A percentile compares a stretch with the other conserved stretches of the same genome.
Conservation (phyloP, 1,284 basidiomycete genomes). For the Cutaneotrichosporon curvatum region DNA sequence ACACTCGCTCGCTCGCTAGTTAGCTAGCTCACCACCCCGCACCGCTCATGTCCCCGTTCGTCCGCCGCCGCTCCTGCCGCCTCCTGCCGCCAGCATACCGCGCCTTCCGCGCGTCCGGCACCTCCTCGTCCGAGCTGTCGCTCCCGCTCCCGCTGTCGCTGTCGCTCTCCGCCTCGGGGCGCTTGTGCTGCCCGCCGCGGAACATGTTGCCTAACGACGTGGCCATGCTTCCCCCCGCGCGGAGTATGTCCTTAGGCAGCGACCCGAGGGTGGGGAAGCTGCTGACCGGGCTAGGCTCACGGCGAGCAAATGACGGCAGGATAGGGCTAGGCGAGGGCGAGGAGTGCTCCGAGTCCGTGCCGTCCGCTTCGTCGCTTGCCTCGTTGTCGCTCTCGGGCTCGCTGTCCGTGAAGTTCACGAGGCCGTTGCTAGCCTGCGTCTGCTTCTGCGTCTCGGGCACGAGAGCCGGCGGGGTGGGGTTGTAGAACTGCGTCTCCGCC, state of each 20-base stretch:
- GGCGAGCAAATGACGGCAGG: background rate
- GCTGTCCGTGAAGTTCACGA: background rate
- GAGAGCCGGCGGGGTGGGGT: constrained; percentile 18
- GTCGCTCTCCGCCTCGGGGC: background rate
- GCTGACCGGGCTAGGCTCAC: background rate
- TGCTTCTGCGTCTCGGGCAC: constrained; percentile 17
- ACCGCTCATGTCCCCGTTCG: no score
- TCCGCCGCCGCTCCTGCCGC: no score
- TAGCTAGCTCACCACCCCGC: no score
- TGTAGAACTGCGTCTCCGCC: constrained; percentile 24
- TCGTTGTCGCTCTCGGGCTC: constrained; percentile 7
- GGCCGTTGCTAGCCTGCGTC: background rate
- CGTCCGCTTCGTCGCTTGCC: background rate
- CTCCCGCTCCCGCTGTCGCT: background rate
- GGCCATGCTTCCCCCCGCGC: constrained; percentile 1
- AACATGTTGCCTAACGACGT: background rate
- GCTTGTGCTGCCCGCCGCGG: no score
- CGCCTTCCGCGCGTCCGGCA: constrained; percentile 7
- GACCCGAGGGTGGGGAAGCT: constrained; percentile 8
- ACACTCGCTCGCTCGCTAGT: no score
- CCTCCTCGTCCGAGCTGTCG: constrained; percentile 7
- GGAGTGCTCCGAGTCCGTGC: constrained; percentile 6
- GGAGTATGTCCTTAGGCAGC: constrained; percentile 8
- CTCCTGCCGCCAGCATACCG: constrained; percentile 11
- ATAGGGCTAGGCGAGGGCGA: background rate